Conservation (phyloP, 2,329 filamentous ascomycete species). For the Phoma sp. region DNA sequence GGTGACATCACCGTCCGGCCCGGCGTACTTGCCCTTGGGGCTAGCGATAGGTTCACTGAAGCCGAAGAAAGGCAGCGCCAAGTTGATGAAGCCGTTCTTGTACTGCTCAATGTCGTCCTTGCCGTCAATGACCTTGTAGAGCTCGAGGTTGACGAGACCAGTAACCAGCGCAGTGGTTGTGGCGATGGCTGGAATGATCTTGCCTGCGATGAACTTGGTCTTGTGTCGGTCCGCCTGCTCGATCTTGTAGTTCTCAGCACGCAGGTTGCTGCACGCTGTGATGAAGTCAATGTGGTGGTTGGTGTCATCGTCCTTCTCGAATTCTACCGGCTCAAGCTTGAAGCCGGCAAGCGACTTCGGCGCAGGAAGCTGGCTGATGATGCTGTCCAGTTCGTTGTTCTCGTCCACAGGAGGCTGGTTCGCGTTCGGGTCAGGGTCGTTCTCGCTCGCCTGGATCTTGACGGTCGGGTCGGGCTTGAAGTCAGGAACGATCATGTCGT, state of each 20-base stretch:
- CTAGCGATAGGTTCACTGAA: constrained; percentile 97
- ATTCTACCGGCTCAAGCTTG: constrained; percentile 90
- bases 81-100: constrained; percentile 98
- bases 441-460: constrained; percentile 96
- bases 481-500: constrained; percentile 94
- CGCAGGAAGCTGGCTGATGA: constrained; percentile 75
- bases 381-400: constrained; percentile 73
- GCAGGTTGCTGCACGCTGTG: constrained; percentile 92
- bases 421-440: constrained; percentile 90
- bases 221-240: constrained; percentile 90
- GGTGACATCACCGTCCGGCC: constrained; percentile 75
- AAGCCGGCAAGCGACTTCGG: constrained; percentile 84
- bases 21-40: constrained; percentile 88
- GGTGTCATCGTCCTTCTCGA: constrained; percentile 97
- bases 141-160: constrained; percentile 86
- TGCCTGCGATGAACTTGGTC: constrained; percentile 99
- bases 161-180: constrained; percentile 97
- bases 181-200: constrained; percentile 98
- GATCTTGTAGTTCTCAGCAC: constrained; percentile 98
- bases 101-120: constrained; percentile 98
- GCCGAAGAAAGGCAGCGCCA: constrained; percentile 95
- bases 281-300: constrained; percentile 99
- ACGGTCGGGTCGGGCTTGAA: constrained; percentile 89
- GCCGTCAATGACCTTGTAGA: constrained; percentile 96
- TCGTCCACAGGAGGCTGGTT: constrained; percentile 69